phyloP scores from a whole-genome alignment of 2,329 filamentous ascomycete genomes.

The Fusarium sororula region DNA sequence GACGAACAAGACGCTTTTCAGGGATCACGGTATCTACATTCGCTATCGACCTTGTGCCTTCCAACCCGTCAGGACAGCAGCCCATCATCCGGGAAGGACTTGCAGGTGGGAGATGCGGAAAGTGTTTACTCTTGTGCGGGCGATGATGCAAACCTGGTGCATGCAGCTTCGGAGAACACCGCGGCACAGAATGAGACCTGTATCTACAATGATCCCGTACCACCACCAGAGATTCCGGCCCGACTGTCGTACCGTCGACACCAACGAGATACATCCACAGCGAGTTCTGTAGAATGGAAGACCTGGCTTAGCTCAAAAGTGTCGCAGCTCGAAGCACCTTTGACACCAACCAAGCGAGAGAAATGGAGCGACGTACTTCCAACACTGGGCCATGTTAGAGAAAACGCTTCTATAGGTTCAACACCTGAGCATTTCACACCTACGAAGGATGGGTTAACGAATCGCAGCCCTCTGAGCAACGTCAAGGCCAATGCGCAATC shows the following conservation, averaged over 20 bases:
- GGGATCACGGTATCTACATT: slow-evolving; percentile 52
- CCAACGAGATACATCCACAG: slow-evolving; percentile 51
- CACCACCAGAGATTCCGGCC: background rate
- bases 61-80: slow-evolving; percentile 53
- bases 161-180: background rate
- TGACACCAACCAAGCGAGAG: slow-evolving; percentile 15
- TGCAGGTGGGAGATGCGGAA: slow-evolving; percentile 53
- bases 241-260: slow-evolving; percentile 41
- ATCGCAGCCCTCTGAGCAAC: slow-evolving; percentile 20
- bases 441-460: background rate
- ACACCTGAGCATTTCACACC: slow-evolving; percentile 25
- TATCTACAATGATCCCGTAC: slow-evolving; percentile 14
- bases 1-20: slow-evolving; percentile 37
- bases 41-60: slow-evolving; percentile 52
- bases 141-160: slow-evolving; percentile 30
- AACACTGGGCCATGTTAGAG: slow-evolving; percentile 55
- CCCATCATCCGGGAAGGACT: slow-evolving; percentile 51
- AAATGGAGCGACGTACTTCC: background rate
- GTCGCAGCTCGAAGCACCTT: slow-evolving; percentile 54
- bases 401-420: slow-evolving; percentile 59
- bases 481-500: slow-evolving; percentile 17
- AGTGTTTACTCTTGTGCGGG: slow-evolving; percentile 58
- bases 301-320: slow-evolving; percentile 63
- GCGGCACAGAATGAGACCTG: background rate
- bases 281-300: slow-evolving; percentile 65